Conservation (phyloP, 1,139 yeast species). For the Waltiozyma sp. region DNA sequence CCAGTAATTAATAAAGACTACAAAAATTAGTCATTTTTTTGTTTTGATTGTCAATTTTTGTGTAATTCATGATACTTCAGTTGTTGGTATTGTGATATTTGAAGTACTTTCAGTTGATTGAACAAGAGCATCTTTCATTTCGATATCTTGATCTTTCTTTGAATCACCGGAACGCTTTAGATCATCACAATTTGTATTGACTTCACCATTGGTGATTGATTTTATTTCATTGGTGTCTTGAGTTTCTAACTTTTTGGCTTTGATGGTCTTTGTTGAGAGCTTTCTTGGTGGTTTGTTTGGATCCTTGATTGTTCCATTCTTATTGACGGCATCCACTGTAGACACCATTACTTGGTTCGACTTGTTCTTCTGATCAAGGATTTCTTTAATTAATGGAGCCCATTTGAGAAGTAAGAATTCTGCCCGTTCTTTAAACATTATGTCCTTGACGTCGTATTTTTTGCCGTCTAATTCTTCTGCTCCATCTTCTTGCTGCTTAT, state of each 20-base stretch:
- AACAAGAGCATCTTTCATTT: too few relatives aligned
- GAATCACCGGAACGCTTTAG: too few relatives aligned
- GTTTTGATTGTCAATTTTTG: too few relatives aligned
- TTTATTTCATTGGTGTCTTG: too few relatives aligned
- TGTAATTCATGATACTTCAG: too few relatives aligned
- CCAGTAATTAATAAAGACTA: too few relatives aligned
- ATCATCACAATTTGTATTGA: too few relatives aligned
- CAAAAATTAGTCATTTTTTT: too few relatives aligned
- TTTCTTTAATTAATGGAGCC: conserved; percentile 16
- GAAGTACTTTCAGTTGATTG: too few relatives aligned
- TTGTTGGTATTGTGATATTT: too few relatives aligned
- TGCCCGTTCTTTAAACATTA: conserved; percentile 37
- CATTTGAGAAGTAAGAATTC: conserved; percentile 34
- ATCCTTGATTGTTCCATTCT: neutral
- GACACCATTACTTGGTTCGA: neutral
- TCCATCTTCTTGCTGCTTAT: conserved; percentile 1
- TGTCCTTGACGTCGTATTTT: conserved; percentile 22
- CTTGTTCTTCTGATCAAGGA: conserved; percentile 9
- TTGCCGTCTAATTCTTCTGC: neutral
- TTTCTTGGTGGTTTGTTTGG: neutral
- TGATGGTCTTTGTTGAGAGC: neutral
- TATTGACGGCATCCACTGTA: neutral
- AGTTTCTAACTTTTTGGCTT: neutral
- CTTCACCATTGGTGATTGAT: too few relatives aligned
- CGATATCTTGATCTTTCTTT: too few relatives aligned